Base-by-base conservation (phyloP, 2,329 filamentous ascomycete species). In the Aspergillus quadricinctus region DNA sequence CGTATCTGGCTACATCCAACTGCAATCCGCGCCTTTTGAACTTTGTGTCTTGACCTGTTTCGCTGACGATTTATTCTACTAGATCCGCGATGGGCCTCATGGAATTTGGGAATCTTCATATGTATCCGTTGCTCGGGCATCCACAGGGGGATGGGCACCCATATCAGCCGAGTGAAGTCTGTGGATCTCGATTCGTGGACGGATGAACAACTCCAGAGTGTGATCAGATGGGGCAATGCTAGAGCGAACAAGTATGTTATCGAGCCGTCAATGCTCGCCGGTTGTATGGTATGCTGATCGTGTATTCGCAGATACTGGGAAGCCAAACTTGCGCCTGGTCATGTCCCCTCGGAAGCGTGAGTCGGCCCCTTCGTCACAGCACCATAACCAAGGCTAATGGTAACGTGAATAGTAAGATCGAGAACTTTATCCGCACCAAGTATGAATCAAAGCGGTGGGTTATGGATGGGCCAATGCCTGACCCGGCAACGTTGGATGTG, bases 341-440 rank as follows among this genome's bases (percentile, higher is more conserved):
- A 99, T 75, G 86, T 93, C 49, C 94, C 94, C 1, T 96, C 93
- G 23, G 95, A 99, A 79, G 84, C 89, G 79, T 83, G 74, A 66
- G 79, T 75, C 57, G 50, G 58, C 43, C 50, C 45, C 17, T 29
- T 45, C 11, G 23, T 52, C 14, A 19, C 29, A 21, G 17, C 11
- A 2, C n/a, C 31, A 27, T 23, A 49, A 29, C 25, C 21, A 49
- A 53, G 57, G 41, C 62, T 67, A 35, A 66, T 46, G 14, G 2
- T 17, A 21, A 27, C 2, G 8, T 23, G 23, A 35, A 53, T 58
- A 83, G 81, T 64, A 99, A 99, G 82, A 97, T 99, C 66, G 94
- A 99, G 82, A 99, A 97, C 80, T 99, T 99, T 71, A 97, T 99
- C 68, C 87, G 94, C 64, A 99, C 95, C 55, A 99, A 99, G 77